These are phyloP conservation scores for Geotrichum siamense DNA, from an alignment of 1,139 yeast species.

Conservation along the genomic window DNA sequence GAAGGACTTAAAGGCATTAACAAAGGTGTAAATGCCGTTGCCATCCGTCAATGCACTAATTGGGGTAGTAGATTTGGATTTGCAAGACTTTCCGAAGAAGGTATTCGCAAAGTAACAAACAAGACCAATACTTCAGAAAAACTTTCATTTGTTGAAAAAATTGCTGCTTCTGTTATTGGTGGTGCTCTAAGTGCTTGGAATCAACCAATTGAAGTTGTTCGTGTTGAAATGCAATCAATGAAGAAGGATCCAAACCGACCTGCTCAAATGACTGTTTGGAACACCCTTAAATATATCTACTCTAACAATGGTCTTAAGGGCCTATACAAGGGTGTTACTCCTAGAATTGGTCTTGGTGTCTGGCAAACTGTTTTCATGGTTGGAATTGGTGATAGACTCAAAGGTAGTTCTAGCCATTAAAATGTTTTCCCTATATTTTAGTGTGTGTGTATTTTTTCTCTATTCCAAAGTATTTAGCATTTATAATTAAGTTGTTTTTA, in stretches of 20 bases:
- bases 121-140: constrained; percentile 48
- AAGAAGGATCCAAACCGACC: constrained; percentile 93
- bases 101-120: constrained; percentile 56
- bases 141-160: constrained; percentile 69
- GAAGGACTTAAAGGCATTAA: constrained; percentile 94
- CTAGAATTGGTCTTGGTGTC: constrained; percentile 91
- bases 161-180: constrained; percentile 82
- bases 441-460: background rate
- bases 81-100: constrained; percentile 84
- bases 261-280: constrained; percentile 72
- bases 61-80: constrained; percentile 98
- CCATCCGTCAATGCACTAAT: constrained; percentile 95
- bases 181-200: constrained; percentile 99
- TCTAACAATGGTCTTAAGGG: constrained; percentile 79
- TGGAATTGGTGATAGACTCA: constrained; percentile 90
- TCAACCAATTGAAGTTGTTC: constrained; percentile 94
- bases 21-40: constrained; percentile 97
- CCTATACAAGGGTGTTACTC: constrained; percentile 91
- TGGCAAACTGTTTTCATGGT: constrained; percentile 99
- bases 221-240: constrained; percentile 97
- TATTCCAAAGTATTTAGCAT: too few relatives aligned
- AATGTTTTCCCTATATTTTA: background rate
- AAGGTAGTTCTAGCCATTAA: constrained; percentile 34
- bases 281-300: constrained; percentile 78
- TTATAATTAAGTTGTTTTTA: too few relatives aligned